A percentile compares a stretch with the other conserved stretches of the same genome.
Evolutionary conservation across 1,284 basidiomycete species (phyloP).

Genomic region (Boletus putidus): DNA sequence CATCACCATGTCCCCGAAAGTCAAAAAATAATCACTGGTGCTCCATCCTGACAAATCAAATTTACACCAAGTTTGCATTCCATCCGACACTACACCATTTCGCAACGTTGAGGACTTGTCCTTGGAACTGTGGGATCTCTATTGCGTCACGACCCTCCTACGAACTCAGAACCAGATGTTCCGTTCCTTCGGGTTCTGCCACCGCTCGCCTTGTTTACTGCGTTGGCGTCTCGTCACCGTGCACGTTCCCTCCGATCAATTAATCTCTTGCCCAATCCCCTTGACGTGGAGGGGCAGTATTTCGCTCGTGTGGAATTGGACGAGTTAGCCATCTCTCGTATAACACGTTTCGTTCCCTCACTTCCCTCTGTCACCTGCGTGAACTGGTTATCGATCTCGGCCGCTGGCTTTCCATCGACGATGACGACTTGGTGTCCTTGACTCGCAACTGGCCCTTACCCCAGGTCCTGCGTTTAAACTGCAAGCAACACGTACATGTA

Average conservation of each 20-base stretch:
- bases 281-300: not conserved
- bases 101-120: not conserved
- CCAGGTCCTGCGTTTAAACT: not conserved
- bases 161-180: slow-evolving; percentile 3
- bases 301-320: not conserved
- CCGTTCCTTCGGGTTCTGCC: not conserved
- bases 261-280: not conserved
- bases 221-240: not conserved
- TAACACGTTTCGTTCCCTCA: not conserved
- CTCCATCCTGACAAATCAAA: not conserved
- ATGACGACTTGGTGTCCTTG: not conserved
- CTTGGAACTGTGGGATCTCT: not conserved
- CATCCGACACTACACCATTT: not conserved
- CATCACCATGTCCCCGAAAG: not conserved
- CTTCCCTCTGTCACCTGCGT: not conserved
- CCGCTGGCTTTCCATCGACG: not conserved
- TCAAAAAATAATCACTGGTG: not conserved
- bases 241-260: not conserved
- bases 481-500: not conserved
- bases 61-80: not conserved
- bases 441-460: not conserved
- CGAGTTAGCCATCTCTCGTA: not conserved
- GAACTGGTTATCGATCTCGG: not conserved
- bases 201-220: not conserved
- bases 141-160: slow-evolving; percentile 1